Conservation (phyloP, 805 yeast genomes). For the Candida dajiaensis region DNA sequence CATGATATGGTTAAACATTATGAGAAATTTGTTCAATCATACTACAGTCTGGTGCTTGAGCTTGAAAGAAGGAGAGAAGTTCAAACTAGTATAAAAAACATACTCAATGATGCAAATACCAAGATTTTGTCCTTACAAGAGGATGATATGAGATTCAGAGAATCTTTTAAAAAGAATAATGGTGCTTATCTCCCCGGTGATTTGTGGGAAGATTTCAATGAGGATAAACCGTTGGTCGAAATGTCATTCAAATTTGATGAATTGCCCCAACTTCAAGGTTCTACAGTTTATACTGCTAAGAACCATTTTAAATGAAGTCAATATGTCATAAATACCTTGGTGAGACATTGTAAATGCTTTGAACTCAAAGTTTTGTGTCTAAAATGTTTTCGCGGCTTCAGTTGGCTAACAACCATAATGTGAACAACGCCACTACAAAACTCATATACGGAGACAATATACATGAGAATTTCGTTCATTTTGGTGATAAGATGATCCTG, state of each 20-base stretch:
- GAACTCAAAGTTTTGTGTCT: neutral
- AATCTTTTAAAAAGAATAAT: constrained; percentile 38
- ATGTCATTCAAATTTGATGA: constrained; percentile 13
- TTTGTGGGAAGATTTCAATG: constrained; percentile 41
- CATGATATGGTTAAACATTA: constrained; percentile 43
- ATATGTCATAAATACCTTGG: neutral
- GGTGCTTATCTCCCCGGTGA: constrained; percentile 53
- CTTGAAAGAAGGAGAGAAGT: constrained; percentile 42
- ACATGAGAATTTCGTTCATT: neutral
- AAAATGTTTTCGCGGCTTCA: neutral
- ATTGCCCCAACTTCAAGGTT: constrained; percentile 20
- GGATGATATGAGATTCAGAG: constrained; percentile 39
- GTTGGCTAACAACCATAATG: no score
- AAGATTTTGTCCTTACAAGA: constrained; percentile 33
- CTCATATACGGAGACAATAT: no score
- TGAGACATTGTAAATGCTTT: no score
- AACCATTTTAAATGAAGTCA: neutral
- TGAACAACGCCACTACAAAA: no score
- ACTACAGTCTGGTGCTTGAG: constrained; percentile 46
- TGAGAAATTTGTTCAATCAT: constrained; percentile 43
- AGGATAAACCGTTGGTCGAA: constrained; percentile 15
- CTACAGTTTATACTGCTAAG: constrained; percentile 1
- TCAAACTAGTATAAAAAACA: constrained; percentile 32
- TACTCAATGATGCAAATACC: constrained; percentile 36
- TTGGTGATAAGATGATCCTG: no score